Base-by-base conservation (phyloP, 2,329 filamentous ascomycete genomes). In the Madurella mycetomatis region DNA sequence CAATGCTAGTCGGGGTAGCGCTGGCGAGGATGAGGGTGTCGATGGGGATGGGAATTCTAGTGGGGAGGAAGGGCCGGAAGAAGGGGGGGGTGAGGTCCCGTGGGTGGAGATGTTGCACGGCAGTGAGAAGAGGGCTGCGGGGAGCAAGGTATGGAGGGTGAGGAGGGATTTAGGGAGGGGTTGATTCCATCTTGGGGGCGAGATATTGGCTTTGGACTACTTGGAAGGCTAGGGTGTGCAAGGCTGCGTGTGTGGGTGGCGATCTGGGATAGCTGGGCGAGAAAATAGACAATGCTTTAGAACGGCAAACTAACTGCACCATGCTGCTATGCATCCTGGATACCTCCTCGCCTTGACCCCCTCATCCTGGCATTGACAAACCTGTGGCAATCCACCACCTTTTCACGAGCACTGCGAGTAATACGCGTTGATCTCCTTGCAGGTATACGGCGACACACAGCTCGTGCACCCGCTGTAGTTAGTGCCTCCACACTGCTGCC, bases 81-180 rank as follows among this genome's bases (percentile, higher is more conserved):
- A 41, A 16, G 45, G 41, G 13, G 19, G 41, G 34, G 13, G 32
- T 12, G 56, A 60, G 47, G 47, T 53, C 11, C 63, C 62, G 2
- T 87, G 83, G 83, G 76, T 86, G 12, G 81, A 85, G 63, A 74
- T 76, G 41, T 66, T 84, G 9, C 73, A 74, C 44, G 81, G 77
- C 3, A 78, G 77, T 50, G 74, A 82, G 66, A 81, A 76, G 58
- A 73, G 81, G 52, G 78, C 79, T 4, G 74, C 78, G 11, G 84
- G 83, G 13, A 82, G 81, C 3, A 76, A 76, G 48, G 81, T 83
- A 9, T 86, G 83, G 83, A 77, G 82, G 57, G 83, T 86, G 11
- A 74, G 84, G 54, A 78, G 83, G 60, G 83, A 87, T 66, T 67
- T 86, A 7, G 83, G 84, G 9, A 72, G 73, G 41, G 65, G 31